Evolutionary conservation across 345 rosid species (phyloP).

Genomic region (Eucalyptus sideroxylon): DNA sequence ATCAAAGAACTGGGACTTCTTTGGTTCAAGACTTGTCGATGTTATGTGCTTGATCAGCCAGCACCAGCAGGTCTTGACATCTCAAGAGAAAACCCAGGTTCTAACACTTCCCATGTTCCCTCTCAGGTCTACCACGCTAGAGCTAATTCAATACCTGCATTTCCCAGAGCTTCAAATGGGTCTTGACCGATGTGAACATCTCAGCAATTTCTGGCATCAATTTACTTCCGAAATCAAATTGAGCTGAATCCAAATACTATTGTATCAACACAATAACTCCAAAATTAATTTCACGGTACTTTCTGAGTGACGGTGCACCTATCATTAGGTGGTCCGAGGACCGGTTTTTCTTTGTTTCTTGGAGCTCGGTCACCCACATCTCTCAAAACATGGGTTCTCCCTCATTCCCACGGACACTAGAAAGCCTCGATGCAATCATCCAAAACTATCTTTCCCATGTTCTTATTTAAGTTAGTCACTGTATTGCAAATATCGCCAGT

Average conservation of each 20-base stretch:
- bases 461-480: slow-evolving; percentile 20
- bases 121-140: background rate
- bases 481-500: slow-evolving; percentile 25
- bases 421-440: background rate
- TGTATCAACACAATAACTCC: background rate
- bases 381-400: background rate
- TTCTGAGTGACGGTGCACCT: background rate
- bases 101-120: background rate
- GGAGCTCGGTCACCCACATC: background rate
- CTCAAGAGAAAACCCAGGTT: background rate
- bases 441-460: slow-evolving; percentile 18
- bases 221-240: background rate
- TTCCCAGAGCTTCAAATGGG: background rate
- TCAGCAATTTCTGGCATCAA: background rate
- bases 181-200: background rate
- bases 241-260: background rate
- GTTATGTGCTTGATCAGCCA: background rate
- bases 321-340: background rate
- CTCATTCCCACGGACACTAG: background rate
- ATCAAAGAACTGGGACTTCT: background rate
- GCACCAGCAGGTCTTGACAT: background rate
- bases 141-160: background rate
- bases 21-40: background rate
- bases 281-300: background rate
- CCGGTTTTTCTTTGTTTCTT: background rate